These are phyloP conservation scores for Myxozyma kluyveri DNA, from an alignment of 805 yeast genomes.

Conservation along the genomic window DNA sequence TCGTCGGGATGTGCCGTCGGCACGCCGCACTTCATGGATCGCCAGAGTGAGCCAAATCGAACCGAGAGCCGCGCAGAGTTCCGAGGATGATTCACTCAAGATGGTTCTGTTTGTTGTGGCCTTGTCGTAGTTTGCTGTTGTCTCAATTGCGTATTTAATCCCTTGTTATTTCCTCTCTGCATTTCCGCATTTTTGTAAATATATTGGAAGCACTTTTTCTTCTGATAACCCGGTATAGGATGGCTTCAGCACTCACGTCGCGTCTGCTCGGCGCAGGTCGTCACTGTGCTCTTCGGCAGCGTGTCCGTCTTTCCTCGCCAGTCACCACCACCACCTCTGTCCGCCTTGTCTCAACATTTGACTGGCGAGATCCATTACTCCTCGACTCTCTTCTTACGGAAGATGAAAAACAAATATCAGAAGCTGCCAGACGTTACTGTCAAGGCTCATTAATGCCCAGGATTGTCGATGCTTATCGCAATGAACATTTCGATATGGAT, in stretches of 20 bases:
- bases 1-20: too few species aligned
- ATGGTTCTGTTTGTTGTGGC: too few species aligned
- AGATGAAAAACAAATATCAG: conserved; percentile 41
- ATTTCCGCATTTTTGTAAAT: too few species aligned
- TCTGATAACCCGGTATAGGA: not conserved
- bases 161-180: too few species aligned
- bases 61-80: too few species aligned
- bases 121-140: too few species aligned
- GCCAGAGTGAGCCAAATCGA: too few species aligned
- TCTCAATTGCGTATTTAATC: too few species aligned
- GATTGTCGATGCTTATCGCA: conserved; percentile 43
- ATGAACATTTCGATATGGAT: conserved; percentile 40
- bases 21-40: too few species aligned
- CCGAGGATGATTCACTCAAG: too few species aligned
- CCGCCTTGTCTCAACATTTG: conserved; percentile 31
- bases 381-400: conserved; percentile 41
- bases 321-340: not conserved
- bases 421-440: conserved; percentile 41
- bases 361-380: conserved; percentile 43
- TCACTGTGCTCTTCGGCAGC: not conserved
- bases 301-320: not conserved
- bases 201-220: not conserved
- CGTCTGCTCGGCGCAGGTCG: conserved; percentile 1
- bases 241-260: not conserved
- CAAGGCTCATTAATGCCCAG: conserved; percentile 42